Conservation (phyloP, 2,329 filamentous ascomycete species). For the Botrytis elliptica region DNA sequence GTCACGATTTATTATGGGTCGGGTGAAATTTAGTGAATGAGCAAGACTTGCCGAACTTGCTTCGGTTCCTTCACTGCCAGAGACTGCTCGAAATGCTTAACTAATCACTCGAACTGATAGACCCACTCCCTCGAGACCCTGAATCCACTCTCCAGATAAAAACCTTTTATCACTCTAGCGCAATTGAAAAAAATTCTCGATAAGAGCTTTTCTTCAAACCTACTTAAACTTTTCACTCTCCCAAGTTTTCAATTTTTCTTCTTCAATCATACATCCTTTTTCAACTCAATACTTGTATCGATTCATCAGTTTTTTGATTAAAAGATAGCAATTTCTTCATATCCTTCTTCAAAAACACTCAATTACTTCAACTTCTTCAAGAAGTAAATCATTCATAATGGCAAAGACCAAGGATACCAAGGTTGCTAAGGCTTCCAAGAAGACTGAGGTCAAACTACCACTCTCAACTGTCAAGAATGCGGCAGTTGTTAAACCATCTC, state of each 20-base stretch:
- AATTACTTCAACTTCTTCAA: not conserved
- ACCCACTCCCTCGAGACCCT: not conserved
- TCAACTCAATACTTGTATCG: slow-evolving; percentile 9
- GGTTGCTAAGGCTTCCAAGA: slow-evolving; percentile 56
- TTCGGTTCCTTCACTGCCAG: not conserved
- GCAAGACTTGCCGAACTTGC: not conserved
- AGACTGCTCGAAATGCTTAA: not conserved
- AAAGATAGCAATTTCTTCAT: not conserved
- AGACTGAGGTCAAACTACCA: slow-evolving; percentile 50
- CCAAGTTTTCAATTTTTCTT: slow-evolving; percentile 24
- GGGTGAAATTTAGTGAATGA: not conserved
- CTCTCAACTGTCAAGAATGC: slow-evolving; percentile 61
- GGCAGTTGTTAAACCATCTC: slow-evolving; percentile 65
- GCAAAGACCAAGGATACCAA: slow-evolving; percentile 66
- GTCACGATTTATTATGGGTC: slow-evolving; percentile 23
- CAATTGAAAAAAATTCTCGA: slow-evolving; percentile 29
- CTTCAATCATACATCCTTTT: slow-evolving; percentile 21
- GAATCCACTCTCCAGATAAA: slow-evolving; percentile 1
- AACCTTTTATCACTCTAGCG: slow-evolving; percentile 18
- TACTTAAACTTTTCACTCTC: slow-evolving; percentile 25
- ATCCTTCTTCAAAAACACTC: not conserved
- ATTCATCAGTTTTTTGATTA: not conserved
- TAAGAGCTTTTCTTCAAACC: slow-evolving; percentile 32
- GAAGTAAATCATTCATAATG: slow-evolving; percentile 48
- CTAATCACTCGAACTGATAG: not conserved